phyloP scores from a whole-genome alignment of 768 basidiomycete genomes.

The Boletus vermiculosoides region DNA sequence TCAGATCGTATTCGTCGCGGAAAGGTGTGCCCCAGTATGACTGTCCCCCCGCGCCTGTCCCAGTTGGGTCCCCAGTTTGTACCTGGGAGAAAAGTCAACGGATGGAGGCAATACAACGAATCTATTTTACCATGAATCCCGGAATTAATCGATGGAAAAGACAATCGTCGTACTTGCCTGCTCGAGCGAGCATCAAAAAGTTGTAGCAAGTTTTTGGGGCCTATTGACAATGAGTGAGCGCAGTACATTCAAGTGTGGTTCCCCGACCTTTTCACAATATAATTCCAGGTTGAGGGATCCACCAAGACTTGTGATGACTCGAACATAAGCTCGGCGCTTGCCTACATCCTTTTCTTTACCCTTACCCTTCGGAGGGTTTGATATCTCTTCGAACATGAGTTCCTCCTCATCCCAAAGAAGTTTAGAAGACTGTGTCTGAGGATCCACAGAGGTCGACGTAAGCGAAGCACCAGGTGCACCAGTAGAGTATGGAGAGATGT shows the following conservation, averaged over 20 bases:
- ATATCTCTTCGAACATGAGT: slow-evolving; percentile 94
- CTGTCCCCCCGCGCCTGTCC: slow-evolving; percentile 90
- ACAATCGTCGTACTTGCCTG: slow-evolving; percentile 87
- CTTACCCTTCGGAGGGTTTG: slow-evolving; percentile 76
- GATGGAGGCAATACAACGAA: not conserved
- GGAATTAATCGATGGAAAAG: slow-evolving; percentile 93
- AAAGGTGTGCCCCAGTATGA: slow-evolving; percentile 96
- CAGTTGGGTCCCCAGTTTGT: slow-evolving; percentile 98
- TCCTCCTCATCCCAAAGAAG: slow-evolving; percentile 99
- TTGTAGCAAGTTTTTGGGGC: slow-evolving; percentile 99
- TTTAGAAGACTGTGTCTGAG: slow-evolving; percentile 62
- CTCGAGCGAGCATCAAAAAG: slow-evolving; percentile 88
- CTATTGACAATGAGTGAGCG: slow-evolving; percentile 37
- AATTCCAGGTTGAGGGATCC: slow-evolving; percentile 82
- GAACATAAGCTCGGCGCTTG: slow-evolving; percentile 89
- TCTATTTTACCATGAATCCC: slow-evolving; percentile 79
- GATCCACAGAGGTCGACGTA: slow-evolving; percentile 89
- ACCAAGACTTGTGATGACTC: slow-evolving; percentile 93
- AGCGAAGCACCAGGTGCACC: slow-evolving; percentile 90
- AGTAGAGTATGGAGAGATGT: slow-evolving; percentile 86
- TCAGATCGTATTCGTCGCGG: slow-evolving; percentile 88
- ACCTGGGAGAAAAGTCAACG: slow-evolving; percentile 48
- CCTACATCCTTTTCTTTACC: slow-evolving; percentile 93
- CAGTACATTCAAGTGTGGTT: not conserved
- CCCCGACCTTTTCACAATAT: slow-evolving; percentile 78